Evolutionary conservation across 768 basidiomycete genomes (phyloP).

Genomic region (Pleurotus pulmonarius): DNA sequence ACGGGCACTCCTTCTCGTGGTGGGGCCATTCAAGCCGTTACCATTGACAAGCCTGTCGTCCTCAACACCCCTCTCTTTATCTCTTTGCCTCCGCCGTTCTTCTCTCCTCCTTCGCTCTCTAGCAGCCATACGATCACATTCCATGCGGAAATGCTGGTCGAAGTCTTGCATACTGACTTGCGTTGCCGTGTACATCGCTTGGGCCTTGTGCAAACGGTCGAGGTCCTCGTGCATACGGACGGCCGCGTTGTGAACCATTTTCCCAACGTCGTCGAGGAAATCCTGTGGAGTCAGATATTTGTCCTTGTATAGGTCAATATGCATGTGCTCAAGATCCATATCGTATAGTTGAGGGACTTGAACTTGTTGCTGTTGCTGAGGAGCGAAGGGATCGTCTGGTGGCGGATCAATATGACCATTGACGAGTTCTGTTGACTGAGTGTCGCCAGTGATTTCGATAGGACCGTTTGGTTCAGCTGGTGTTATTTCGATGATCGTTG

Average conservation of each 20-base stretch:
- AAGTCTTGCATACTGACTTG: constrained; percentile 86
- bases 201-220: constrained; percentile 77
- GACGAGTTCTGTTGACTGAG: constrained; percentile 25
- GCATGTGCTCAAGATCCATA: constrained; percentile 92
- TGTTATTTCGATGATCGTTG: constrained; percentile 21
- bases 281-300: constrained; percentile 85
- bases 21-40: constrained; percentile 36
- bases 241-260: constrained; percentile 75
- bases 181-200: constrained; percentile 84
- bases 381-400: constrained; percentile 23
- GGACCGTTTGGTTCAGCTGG: constrained; percentile 36
- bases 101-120: constrained; percentile 67
- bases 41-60: constrained; percentile 22
- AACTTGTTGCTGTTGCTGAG: constrained; percentile 32
- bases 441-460: constrained; percentile 40
- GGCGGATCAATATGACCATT: constrained; percentile 39
- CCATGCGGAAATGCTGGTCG: constrained; percentile 70
- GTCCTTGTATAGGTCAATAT: constrained; percentile 76
- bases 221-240: constrained; percentile 56
- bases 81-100: constrained; percentile 52
- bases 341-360: constrained; percentile 60
- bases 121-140: constrained; percentile 86
- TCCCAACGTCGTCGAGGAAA: constrained; percentile 80
- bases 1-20: constrained; percentile 68
- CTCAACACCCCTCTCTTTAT: constrained; percentile 30